Conservation (phyloP, 805 yeast genomes). For the Saccharomycopsis amapae region DNA sequence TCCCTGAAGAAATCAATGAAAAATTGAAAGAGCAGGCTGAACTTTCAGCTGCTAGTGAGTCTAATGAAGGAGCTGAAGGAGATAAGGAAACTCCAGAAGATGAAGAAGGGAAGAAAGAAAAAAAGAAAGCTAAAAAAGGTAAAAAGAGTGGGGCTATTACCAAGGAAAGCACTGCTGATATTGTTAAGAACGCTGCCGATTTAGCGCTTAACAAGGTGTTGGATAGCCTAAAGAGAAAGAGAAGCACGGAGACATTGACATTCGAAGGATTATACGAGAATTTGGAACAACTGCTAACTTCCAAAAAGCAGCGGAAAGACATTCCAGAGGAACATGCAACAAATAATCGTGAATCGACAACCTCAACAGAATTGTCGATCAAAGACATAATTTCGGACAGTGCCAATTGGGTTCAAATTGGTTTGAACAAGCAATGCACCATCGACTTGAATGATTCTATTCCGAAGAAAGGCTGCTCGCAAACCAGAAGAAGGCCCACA, state of each 20-base stretch:
- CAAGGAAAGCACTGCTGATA: background rate
- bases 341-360: slow-evolving; percentile 17
- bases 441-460: slow-evolving; percentile 4
- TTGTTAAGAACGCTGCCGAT: background rate
- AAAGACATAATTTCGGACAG: background rate
- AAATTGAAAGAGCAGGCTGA: slow-evolving; percentile 39
- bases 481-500: background rate
- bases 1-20: slow-evolving; percentile 25
- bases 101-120: background rate
- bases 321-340: background rate
- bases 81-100: background rate
- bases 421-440: slow-evolving; percentile 2
- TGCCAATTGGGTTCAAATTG: slow-evolving; percentile 1
- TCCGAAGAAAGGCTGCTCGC: too few relatives aligned
- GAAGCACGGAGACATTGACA: background rate
- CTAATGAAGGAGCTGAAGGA: background rate
- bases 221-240: background rate
- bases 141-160: background rate
- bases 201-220: background rate
- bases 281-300: background rate
- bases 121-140: background rate
- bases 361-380: too few relatives aligned
- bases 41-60: background rate
- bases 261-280: background rate
- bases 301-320: background rate